These are phyloP conservation scores for Pestalotiopsis sp. DNA, from an alignment of 2,329 filamentous ascomycete genomes.

Conservation along the genomic window DNA sequence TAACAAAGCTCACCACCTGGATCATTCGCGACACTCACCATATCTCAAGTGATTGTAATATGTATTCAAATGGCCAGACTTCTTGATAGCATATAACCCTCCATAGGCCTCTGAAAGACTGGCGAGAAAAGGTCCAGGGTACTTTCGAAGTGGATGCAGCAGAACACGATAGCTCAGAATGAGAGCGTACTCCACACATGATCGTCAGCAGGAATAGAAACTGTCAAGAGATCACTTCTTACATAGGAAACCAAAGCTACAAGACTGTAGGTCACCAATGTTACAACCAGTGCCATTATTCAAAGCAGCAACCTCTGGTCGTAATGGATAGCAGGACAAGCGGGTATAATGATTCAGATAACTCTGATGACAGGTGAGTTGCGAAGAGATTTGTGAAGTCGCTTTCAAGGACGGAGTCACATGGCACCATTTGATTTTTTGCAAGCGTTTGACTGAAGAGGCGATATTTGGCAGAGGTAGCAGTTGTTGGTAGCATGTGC, in stretches of 20 bases:
- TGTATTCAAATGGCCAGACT: not conserved
- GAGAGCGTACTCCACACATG: not conserved
- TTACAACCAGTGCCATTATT: no score
- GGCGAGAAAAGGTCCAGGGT: not conserved
- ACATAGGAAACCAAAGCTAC: not conserved
- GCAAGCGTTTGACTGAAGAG: no score
- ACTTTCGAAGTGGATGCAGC: constrained; percentile 1
- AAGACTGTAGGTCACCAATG: not conserved
- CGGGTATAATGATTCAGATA: no score
- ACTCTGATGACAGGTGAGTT: no score
- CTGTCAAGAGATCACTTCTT: not conserved
- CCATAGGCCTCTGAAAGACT: not conserved
- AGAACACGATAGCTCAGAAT: not conserved
- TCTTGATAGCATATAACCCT: not conserved
- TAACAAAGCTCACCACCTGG: not conserved
- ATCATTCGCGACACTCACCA: not conserved
- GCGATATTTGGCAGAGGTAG: no score
- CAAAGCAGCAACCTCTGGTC: no score
- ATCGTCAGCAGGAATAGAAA: not conserved
- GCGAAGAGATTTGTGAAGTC: no score
- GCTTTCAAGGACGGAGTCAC: no score
- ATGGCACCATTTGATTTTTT: no score
- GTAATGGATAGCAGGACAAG: no score
- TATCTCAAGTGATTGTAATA: constrained; percentile 9
- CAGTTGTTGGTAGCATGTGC: no score